These are phyloP conservation scores for Colletotrichum brevisporum DNA, from an alignment of 2,329 filamentous ascomycete species.

Conservation along the genomic window DNA sequence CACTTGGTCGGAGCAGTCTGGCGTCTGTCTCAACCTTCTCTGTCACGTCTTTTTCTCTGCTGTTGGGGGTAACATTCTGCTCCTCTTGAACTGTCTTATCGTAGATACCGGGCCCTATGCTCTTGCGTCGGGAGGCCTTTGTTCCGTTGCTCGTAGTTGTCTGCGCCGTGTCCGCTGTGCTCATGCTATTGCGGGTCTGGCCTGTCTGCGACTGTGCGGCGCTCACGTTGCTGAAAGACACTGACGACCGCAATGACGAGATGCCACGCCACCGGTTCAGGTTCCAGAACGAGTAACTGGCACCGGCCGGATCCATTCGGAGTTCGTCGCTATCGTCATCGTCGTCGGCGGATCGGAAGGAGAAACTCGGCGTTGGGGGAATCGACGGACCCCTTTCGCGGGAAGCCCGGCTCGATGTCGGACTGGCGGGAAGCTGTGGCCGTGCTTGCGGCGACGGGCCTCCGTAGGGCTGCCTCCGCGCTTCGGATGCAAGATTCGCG, in stretches of 20 bases:
- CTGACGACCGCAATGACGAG: slow-evolving; percentile 43
- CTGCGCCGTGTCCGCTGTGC: slow-evolving; percentile 26
- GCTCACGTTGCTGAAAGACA: slow-evolving; percentile 31
- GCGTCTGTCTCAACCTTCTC: slow-evolving; percentile 30
- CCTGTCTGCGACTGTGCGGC: slow-evolving; percentile 14
- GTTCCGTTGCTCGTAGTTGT: slow-evolving; percentile 28
- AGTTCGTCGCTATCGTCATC: slow-evolving; percentile 59
- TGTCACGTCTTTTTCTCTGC: slow-evolving; percentile 18
- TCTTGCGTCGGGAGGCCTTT: slow-evolving; percentile 45
- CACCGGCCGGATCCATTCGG: slow-evolving; percentile 55
- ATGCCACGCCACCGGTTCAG: slow-evolving; percentile 66
- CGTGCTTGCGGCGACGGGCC: slow-evolving; percentile 43
- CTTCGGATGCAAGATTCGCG: slow-evolving; percentile 60
- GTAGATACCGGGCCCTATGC: slow-evolving; percentile 41
- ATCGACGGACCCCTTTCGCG: slow-evolving; percentile 47
- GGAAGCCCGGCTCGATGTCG: slow-evolving; percentile 51
- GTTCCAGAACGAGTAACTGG: slow-evolving; percentile 70
- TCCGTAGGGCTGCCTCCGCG: slow-evolving; percentile 61
- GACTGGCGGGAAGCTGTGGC: slow-evolving; percentile 52
- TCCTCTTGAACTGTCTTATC: slow-evolving; percentile 39
- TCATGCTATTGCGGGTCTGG: slow-evolving; percentile 35
- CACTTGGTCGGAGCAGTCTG: slow-evolving; percentile 38
- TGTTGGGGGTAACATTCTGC: slow-evolving; percentile 16
- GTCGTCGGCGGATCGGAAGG: slow-evolving; percentile 56
- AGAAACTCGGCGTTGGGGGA: slow-evolving; percentile 71